Evolutionary conservation across 345 rosid genomes (phyloP).

Genomic region (Linum tenue): DNA sequence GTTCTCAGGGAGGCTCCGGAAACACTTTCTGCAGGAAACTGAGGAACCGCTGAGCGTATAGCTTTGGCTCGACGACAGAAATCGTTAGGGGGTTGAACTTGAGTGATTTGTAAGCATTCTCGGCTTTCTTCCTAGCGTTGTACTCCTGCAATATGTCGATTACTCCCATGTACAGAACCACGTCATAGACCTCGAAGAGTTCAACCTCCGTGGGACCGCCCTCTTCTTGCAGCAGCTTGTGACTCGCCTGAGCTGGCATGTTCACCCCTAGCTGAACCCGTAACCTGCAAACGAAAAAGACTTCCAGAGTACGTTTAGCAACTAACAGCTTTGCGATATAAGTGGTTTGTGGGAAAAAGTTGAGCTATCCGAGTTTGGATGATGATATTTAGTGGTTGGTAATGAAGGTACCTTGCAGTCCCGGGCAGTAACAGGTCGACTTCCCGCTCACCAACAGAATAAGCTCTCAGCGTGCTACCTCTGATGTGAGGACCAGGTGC

Average conservation of each 20-base stretch:
- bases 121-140: constrained; percentile 63
- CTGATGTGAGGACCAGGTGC: constrained; percentile 82
- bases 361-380: not conserved
- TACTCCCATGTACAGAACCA: constrained; percentile 86
- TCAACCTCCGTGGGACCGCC: constrained; percentile 49
- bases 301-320: not conserved
- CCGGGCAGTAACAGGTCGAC: constrained; percentile 87
- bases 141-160: constrained; percentile 85
- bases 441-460: constrained; percentile 64
- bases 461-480: constrained; percentile 65
- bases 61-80: constrained; percentile 58
- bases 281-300: constrained; percentile 32
- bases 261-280: constrained; percentile 88
- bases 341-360: not conserved
- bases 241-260: constrained; percentile 92
- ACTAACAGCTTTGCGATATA: not conserved
- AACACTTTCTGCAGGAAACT: constrained; percentile 63
- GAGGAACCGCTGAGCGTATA: constrained; percentile 64
- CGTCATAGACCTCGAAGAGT: constrained; percentile 78
- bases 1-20: constrained; percentile 31
- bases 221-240: constrained; percentile 39
- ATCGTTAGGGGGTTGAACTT: constrained; percentile 49
- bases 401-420: constrained; percentile 50
- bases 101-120: constrained; percentile 64
- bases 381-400: not conserved